A percentile compares a stretch with the other conserved stretches of the same genome.
Conservation (phyloP, 2,329 filamentous ascomycete species). For the Chaetomiaceae sp. region DNA sequence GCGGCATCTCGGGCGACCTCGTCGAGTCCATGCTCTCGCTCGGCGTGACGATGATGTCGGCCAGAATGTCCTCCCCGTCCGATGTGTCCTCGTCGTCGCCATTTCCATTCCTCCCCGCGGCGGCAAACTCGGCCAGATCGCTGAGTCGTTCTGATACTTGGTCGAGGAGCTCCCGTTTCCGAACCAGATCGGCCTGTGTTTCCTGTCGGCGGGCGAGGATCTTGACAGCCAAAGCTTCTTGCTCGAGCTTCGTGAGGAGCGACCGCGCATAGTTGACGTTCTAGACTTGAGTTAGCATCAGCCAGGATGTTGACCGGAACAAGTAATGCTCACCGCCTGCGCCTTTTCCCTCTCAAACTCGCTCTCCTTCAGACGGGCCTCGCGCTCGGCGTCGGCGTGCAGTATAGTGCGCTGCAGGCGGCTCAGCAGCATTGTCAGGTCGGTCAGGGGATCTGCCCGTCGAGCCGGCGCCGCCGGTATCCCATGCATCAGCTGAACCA, state of each 20-base stretch:
- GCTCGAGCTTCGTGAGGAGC: conserved; percentile 66
- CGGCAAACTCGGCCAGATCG: conserved; percentile 59
- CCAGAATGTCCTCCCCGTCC: conserved; percentile 55
- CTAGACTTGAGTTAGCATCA: conserved; percentile 34
- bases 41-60: conserved; percentile 50
- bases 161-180: conserved; percentile 63
- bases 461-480: conserved; percentile 11
- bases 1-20: conserved; percentile 23
- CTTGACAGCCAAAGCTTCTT: conserved; percentile 59
- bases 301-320: neutral
- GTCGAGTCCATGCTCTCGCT: conserved; percentile 48
- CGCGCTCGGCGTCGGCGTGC: conserved; percentile 55
- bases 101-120: conserved; percentile 34
- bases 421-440: conserved; percentile 61
- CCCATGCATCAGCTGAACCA: conserved; percentile 25
- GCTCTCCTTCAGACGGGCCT: conserved; percentile 53
- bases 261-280: conserved; percentile 69
- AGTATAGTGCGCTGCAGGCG: conserved; percentile 64
- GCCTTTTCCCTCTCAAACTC: conserved; percentile 63
- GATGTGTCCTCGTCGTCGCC: conserved; percentile 42
- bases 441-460: conserved; percentile 36
- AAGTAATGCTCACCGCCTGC: conserved; percentile 40
- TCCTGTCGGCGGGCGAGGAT: conserved; percentile 55
- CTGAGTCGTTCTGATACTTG: conserved; percentile 60
- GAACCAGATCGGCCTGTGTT: conserved; percentile 58